phyloP scores from a whole-genome alignment of 1,139 yeast species.

The Magnusiomyces clavatus region DNA sequence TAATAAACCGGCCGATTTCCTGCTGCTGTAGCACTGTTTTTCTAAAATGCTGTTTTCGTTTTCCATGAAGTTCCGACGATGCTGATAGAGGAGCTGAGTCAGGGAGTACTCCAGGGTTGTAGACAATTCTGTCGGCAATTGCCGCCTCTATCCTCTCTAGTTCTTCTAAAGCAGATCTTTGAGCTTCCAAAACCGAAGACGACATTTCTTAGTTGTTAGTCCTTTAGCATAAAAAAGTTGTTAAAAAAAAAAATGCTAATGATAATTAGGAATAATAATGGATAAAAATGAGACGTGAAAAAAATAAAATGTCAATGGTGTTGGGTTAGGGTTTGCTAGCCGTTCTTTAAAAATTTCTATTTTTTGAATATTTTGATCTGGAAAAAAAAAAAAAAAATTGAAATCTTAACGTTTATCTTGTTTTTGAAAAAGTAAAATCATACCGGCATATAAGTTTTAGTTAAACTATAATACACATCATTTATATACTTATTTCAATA shows the following conservation, averaged over 20 bases:
- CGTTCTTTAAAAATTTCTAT: neutral
- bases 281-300: neutral
- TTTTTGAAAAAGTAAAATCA: no score
- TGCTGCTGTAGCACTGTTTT: conserved; percentile 56
- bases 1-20: conserved; percentile 51
- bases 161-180: conserved; percentile 41
- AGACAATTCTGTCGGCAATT: conserved; percentile 40
- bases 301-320: neutral
- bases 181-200: conserved; percentile 29
- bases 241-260: neutral
- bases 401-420: no score
- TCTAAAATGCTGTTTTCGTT: conserved; percentile 35
- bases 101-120: conserved; percentile 44
- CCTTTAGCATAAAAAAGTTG: neutral
- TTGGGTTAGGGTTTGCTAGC: neutral
- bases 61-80: conserved; percentile 23
- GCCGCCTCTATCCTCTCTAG: conserved; percentile 52
- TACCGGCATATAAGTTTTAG: no score
- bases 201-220: conserved; percentile 5
- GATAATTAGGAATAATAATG: conserved; percentile 7
- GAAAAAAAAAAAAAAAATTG: no score
- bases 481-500: neutral
- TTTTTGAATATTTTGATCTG: neutral
- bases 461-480: no score
- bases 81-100: conserved; percentile 20